Percentiles rank a stretch among this genome's conserved stretches.
Evolutionary conservation across 805 yeast species (phyloP).

Genomic region (Grigorovia jiainica): DNA sequence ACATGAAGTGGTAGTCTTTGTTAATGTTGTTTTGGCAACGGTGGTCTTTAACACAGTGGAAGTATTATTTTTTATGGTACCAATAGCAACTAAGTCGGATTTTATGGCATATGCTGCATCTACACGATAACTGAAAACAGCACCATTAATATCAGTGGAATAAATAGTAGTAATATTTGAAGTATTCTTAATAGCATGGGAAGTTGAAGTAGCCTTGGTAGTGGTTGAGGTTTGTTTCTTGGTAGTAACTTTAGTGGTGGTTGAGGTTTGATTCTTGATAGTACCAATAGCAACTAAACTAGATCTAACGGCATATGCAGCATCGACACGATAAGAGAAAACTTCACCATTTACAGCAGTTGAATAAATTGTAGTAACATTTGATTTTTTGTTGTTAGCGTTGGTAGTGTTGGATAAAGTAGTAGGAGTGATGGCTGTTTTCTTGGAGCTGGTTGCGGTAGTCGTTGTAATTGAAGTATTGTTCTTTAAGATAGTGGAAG

Average conservation of each 20-base stretch:
- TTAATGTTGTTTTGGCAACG: not conserved
- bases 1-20: not conserved
- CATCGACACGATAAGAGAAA: too few species aligned
- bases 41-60: too few species aligned
- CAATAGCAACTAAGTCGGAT: constrained; percentile 16
- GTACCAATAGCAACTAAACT: constrained; percentile 1
- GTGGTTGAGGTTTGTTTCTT: too few species aligned
- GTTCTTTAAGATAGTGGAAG: not conserved
- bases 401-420: not conserved
- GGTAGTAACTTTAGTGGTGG: too few species aligned
- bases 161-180: not conserved
- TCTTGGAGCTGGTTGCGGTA: not conserved
- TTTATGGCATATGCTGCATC: too few species aligned
- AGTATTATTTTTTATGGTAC: not conserved
- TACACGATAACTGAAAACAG: too few species aligned
- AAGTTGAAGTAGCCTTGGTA: not conserved
- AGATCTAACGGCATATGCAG: too few species aligned
- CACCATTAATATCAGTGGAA: not conserved
- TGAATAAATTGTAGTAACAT: constrained; percentile 1
- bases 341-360: not conserved
- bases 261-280: not conserved
- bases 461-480: not conserved
- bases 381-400: not conserved
- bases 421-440: not conserved
- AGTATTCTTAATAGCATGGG: not conserved